Percentiles rank a stretch among this genome's conserved stretches.
Evolutionary conservation across 805 yeast genomes (phyloP).

Genomic region (Sugiyamaella mastotermitis): DNA sequence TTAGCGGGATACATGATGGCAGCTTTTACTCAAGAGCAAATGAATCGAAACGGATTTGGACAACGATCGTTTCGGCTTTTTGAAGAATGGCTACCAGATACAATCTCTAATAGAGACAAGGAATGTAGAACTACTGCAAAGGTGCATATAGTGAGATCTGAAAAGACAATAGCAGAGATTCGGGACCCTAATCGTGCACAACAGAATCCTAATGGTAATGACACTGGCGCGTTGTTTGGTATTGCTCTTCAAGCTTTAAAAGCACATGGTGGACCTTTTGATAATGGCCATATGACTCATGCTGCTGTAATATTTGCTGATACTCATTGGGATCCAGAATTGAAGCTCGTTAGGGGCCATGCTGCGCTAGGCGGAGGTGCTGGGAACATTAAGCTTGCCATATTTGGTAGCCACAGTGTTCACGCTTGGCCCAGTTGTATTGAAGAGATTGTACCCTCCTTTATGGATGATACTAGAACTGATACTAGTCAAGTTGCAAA

Average conservation of each 20-base stretch:
- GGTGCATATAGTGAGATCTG: constrained; percentile 68
- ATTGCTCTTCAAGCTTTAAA: constrained; percentile 73
- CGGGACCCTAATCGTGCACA: constrained; percentile 80
- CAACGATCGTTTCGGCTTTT: constrained; percentile 68
- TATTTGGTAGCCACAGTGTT: constrained; percentile 89
- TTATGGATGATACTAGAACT: constrained; percentile 65
- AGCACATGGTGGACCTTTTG: constrained; percentile 50
- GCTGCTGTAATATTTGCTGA: constrained; percentile 86
- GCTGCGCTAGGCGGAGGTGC: constrained; percentile 94
- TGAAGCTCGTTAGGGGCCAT: constrained; percentile 65
- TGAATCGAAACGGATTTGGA: constrained; percentile 73
- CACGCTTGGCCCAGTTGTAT: constrained; percentile 89
- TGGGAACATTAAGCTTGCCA: constrained; percentile 65
- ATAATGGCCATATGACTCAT: constrained; percentile 48
- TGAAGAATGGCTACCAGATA: constrained; percentile 54
- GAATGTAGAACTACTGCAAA: constrained; percentile 55
- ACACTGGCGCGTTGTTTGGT: constrained; percentile 70
- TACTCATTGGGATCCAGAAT: constrained; percentile 67
- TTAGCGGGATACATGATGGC: constrained; percentile 86
- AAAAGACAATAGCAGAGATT: constrained; percentile 62
- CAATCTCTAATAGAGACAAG: constrained; percentile 43
- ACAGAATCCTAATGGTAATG: constrained; percentile 67
- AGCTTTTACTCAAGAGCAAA: constrained; percentile 86
- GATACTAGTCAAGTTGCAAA: constrained; percentile 75
- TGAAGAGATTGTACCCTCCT: constrained; percentile 61